Base-by-base conservation (phyloP, 1,139 yeast species). In the Yamadazyma kanchanaburiensis region DNA sequence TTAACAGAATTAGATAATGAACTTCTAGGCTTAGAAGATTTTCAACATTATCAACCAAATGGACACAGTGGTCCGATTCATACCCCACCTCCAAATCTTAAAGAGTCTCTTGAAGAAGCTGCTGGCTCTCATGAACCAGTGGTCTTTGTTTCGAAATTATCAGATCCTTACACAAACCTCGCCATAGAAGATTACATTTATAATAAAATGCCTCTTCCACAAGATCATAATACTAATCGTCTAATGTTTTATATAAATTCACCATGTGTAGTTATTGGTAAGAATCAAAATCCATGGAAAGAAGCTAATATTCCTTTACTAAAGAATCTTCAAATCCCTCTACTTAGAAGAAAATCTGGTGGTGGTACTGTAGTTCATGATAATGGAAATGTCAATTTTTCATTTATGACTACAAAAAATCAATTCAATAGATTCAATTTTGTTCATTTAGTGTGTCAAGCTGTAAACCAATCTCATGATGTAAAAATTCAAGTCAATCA, bases 281-380 rank as follows among this genome's bases (percentile, higher is more conserved):
- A 94, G 49, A 91, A 91, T 52, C 98, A 94, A 53, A 91, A 88
- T 43, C 95, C 96, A 2, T 91, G 94, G 89, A 74, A 79, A 36
- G 99, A 91, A 51, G 73, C 81, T 19, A 83, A 86, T 46, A 39
- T 91, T 4, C 74, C 78, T 0, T 48, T 77, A n/a, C 59, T 86
- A 8, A 61, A 69, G 5, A 48, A 66, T 1, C 54, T 75, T 9
- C 64, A 66, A 1, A 68, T 86, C n/a, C 91, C 94, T 0, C 53
- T 89, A 9, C 55, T 94, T 3, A 64, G 98, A 42, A 65, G 99
- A 36, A 64, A 74, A 27, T 82, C 95, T 2, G 99, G 99, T 1
- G 99, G 99, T 2, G 99, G 99, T 0, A 79, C 97, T 0, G 99
- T 94, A 1, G 95, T 88, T 8, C 99, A 94, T 51, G 98, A 91